These are phyloP conservation scores for Ophiocordyceps unilateralis DNA, from an alignment of 2,329 filamentous ascomycete genomes.

Conservation along the genomic window DNA sequence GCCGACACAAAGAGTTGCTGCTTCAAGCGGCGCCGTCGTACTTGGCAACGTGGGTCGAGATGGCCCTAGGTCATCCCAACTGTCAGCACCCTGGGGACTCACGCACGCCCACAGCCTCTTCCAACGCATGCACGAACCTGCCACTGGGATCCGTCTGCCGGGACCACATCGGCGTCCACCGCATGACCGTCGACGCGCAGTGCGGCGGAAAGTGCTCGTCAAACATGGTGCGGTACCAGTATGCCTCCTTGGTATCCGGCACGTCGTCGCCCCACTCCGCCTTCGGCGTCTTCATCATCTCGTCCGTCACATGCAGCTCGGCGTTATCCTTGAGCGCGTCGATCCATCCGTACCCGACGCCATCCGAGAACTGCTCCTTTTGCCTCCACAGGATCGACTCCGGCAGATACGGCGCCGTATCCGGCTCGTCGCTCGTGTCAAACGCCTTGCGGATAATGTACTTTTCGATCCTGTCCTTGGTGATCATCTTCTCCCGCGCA, in stretches of 20 bases:
- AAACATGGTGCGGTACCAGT: slow-evolving; percentile 98
- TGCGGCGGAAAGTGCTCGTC: slow-evolving; percentile 93
- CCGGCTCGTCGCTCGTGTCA: slow-evolving; percentile 77
- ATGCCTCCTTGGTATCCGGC: slow-evolving; percentile 93
- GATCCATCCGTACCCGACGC: slow-evolving; percentile 98
- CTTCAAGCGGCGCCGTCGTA: slow-evolving; percentile 35
- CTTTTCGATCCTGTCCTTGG: slow-evolving; percentile 78
- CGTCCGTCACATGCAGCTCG: slow-evolving; percentile 75
- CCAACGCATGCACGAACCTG: slow-evolving; percentile 33
- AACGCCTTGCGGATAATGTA: slow-evolving; percentile 97
- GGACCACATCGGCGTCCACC: slow-evolving; percentile 96
- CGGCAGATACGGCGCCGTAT: slow-evolving; percentile 72
- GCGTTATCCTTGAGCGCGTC: slow-evolving; percentile 92
- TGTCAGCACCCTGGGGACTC: neutral
- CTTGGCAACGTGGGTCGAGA: slow-evolving; percentile 58
- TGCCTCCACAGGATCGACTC: slow-evolving; percentile 93
- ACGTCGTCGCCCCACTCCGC: slow-evolving; percentile 86
- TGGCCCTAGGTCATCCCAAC: slow-evolving; percentile 42
- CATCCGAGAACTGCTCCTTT: slow-evolving; percentile 98
- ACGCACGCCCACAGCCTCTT: neutral
- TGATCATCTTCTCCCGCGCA: slow-evolving; percentile 91
- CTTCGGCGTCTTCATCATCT: slow-evolving; percentile 98
- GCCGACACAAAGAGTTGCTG: too few relatives aligned
- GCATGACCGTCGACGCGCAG: slow-evolving; percentile 83
- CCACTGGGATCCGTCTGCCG: slow-evolving; percentile 92